A percentile compares a stretch with the other conserved stretches of the same genome.
Conservation (phyloP, 2,329 filamentous ascomycete species). For the Dothidotthia symphoricarpi region DNA sequence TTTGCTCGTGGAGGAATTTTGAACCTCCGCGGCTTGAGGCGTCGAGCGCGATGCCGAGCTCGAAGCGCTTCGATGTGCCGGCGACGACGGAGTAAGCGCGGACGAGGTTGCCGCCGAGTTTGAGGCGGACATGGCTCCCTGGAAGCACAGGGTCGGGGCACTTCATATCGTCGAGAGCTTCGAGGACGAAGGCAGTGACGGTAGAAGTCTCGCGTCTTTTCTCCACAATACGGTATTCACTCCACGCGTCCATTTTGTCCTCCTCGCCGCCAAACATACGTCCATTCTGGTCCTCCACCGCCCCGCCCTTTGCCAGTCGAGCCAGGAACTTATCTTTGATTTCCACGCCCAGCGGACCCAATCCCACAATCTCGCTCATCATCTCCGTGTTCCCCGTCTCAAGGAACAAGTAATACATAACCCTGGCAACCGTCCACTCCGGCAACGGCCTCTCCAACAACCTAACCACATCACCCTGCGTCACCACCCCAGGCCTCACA, state of each 20-base stretch:
- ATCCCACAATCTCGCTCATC: constrained; percentile 46
- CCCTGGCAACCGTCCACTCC: constrained; percentile 60
- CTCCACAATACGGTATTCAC: constrained; percentile 47
- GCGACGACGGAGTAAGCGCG: constrained; percentile 62
- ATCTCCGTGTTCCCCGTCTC: constrained; percentile 50
- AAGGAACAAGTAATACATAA: constrained; percentile 63
- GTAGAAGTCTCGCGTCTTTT: constrained; percentile 53
- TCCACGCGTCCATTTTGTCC: constrained; percentile 36
- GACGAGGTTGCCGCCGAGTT: constrained; percentile 56
- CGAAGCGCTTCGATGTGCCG: constrained; percentile 52
- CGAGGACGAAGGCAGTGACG: constrained; percentile 55
- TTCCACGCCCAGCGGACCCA: constrained; percentile 49
- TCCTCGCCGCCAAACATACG: constrained; percentile 29
- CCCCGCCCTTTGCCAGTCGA: constrained; percentile 50
- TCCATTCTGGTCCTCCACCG: constrained; percentile 31
- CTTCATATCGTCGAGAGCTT: constrained; percentile 43
- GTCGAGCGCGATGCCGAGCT: constrained; percentile 60
- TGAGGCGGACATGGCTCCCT: constrained; percentile 59
- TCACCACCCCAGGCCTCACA: constrained; percentile 54
- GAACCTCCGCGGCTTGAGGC: constrained; percentile 60
- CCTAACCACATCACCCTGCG: constrained; percentile 56
- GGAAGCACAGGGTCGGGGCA: constrained; percentile 37
- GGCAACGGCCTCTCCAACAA: constrained; percentile 58
- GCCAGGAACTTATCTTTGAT: constrained; percentile 55
- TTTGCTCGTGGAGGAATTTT: constrained; percentile 54